A percentile compares a stretch with the other conserved stretches of the same genome.
Conservation (phyloP, 352 stramenopile genomes). For the Albugo candida region DNA sequence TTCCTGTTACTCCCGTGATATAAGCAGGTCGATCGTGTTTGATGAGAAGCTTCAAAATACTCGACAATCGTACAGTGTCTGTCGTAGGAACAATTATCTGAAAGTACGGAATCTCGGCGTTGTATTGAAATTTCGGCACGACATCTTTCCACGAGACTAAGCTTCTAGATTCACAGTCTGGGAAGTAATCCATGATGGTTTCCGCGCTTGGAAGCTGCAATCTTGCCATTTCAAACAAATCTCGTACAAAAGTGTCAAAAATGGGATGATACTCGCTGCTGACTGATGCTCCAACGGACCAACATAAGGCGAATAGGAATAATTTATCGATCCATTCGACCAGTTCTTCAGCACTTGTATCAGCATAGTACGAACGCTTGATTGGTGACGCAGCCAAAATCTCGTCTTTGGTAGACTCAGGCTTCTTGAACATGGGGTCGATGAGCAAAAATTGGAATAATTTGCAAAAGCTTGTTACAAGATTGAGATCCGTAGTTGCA, state of each 20-base stretch:
- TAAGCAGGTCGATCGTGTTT: slow-evolving; percentile 64
- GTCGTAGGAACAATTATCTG: slow-evolving; percentile 65
- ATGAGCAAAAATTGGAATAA: slow-evolving; percentile 72
- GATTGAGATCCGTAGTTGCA: slow-evolving; percentile 77
- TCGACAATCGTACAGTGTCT: slow-evolving; percentile 53
- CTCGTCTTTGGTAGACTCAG: slow-evolving; percentile 9
- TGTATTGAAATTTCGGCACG: slow-evolving; percentile 52
- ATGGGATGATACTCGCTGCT: slow-evolving; percentile 40
- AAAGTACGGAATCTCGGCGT: slow-evolving; percentile 34
- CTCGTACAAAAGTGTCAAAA: slow-evolving; percentile 67
- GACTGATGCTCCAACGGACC: slow-evolving; percentile 78
- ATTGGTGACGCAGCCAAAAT: background rate
- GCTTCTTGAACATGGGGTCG: slow-evolving; percentile 9
- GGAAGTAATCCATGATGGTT: slow-evolving; percentile 74
- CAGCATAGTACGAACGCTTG: background rate
- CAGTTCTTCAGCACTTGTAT: slow-evolving; percentile 12
- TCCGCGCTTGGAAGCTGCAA: slow-evolving; percentile 34
- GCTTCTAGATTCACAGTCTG: slow-evolving; percentile 29
- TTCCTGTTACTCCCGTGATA: slow-evolving; percentile 77
- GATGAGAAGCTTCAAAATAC: slow-evolving; percentile 26
- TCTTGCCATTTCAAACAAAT: slow-evolving; percentile 25
- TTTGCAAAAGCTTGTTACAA: slow-evolving; percentile 72
- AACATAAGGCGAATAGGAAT: slow-evolving; percentile 83
- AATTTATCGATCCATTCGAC: slow-evolving; percentile 44
- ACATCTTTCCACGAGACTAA: slow-evolving; percentile 40